Percentiles rank a stretch among this genome's conserved stretches.
Conservation (phyloP, 352 stramenopile genomes). For the Pythium dissimile region DNA sequence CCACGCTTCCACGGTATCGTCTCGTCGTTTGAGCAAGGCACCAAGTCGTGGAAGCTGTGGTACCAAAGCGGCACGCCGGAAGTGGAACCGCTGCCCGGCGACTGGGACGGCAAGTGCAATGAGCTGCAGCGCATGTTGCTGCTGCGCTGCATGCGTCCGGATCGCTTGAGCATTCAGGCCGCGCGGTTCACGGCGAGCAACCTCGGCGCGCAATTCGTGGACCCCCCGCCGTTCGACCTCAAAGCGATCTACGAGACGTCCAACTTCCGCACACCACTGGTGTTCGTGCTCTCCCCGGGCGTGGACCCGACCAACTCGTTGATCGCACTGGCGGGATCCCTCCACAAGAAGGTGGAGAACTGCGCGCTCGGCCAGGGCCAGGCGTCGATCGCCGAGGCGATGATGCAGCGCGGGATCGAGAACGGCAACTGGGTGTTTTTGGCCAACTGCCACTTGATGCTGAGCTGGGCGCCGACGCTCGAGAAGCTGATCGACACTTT, state of each 20-base stretch:
- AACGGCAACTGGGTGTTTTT: slow-evolving; percentile 94
- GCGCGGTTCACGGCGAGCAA: slow-evolving; percentile 89
- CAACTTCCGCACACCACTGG: slow-evolving; percentile 88
- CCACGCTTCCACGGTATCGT: slow-evolving; percentile 85
- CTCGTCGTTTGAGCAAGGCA: slow-evolving; percentile 87
- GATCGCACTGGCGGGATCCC: slow-evolving; percentile 74
- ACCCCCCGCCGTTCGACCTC: slow-evolving; percentile 92
- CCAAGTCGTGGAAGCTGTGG: slow-evolving; percentile 81
- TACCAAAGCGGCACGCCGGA: slow-evolving; percentile 89
- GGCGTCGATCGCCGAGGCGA: slow-evolving; percentile 85
- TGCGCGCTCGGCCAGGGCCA: slow-evolving; percentile 94
- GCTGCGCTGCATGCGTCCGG: slow-evolving; percentile 89
- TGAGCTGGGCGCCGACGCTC: slow-evolving; percentile 93
- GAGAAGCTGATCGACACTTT: slow-evolving; percentile 94
- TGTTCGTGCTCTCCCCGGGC: slow-evolving; percentile 95
- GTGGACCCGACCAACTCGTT: slow-evolving; percentile 94
- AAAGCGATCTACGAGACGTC: slow-evolving; percentile 88
- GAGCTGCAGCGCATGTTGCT: slow-evolving; percentile 93
- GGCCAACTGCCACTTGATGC: slow-evolving; percentile 95
- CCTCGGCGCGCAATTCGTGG: slow-evolving; percentile 90
- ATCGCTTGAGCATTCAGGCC: slow-evolving; percentile 91
- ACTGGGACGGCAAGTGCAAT: slow-evolving; percentile 93
- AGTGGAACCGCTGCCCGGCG: slow-evolving; percentile 84
- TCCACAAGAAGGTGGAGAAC: slow-evolving; percentile 88
- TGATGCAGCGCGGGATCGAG: slow-evolving; percentile 84